Evolutionary conservation across 1,284 basidiomycete species (phyloP), one percentile per base, ranked within the genome.

Genomic region (Trichosporon faecale): DNA sequence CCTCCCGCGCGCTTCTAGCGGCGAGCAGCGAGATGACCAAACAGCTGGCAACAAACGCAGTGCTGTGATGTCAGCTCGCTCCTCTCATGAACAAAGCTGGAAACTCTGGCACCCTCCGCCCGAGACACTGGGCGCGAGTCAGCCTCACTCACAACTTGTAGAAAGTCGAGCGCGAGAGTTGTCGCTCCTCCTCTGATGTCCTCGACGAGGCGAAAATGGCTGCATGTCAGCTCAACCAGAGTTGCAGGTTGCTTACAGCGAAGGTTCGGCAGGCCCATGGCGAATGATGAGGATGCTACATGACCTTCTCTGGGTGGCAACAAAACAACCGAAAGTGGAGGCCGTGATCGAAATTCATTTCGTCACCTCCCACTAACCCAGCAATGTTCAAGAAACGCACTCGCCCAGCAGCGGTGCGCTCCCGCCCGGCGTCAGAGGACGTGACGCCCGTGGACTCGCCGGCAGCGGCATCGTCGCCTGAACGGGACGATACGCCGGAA

Each of bases 311-410:
- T 37, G 2, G 63, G 63, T 44, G 63, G 63, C 63, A 64, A 64
- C 37, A 27, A 33, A 40, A 37, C 18, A 37, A 44, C 21, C n/a
- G 11, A 44, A 64, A 25, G 35, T 64, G 35, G 35, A 64, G 35
- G 35, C 9, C 25, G 25, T 64, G 63, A 44, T 64, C 35, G 37
- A 37, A 64, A 40, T 18, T 33, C 27, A 61, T 61, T 61, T 61
- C 57, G 29, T 61, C 27, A 60, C 23, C 49, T 23, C 49, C n/a
- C 49, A 52, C 7, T 52, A 31, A 31, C 25, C n/a, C 35, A 61
- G 29, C 37, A 33, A 85, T 85, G 83, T 85, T 85, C 78, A 85
- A 85, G 77, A 84, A 84, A 74, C 79, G 83, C n/a, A 75, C 82
- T 4, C 76, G 84, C 25, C 83, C 83, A 1, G 72, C 79, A 6